Conservation (phyloP, 768 basidiomycete species). For the Dacryopinax primogenitus region DNA sequence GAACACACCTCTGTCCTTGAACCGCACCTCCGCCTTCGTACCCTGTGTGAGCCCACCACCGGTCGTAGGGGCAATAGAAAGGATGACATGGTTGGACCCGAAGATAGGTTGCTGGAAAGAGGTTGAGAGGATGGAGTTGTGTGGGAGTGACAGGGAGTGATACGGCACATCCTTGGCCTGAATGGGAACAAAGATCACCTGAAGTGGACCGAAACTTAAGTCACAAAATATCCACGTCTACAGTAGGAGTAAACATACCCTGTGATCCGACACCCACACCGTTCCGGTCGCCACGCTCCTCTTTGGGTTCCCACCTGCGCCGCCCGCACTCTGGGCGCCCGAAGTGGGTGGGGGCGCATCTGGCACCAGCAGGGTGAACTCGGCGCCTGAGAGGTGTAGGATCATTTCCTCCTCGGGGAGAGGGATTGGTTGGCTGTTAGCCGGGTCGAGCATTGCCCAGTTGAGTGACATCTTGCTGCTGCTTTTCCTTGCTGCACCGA, state of each 20-base stretch:
- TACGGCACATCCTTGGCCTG: slow-evolving; percentile 24
- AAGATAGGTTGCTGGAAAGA: slow-evolving; percentile 67
- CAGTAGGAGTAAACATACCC: slow-evolving; percentile 35
- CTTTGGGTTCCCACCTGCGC: slow-evolving; percentile 38
- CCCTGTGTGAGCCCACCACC: slow-evolving; percentile 56
- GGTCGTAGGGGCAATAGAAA: slow-evolving; percentile 53
- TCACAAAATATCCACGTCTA: background rate
- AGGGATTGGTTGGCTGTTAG: slow-evolving; percentile 45
- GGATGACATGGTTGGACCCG: slow-evolving; percentile 49
- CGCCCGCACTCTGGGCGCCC: slow-evolving; percentile 33
- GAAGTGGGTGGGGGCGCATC: slow-evolving; percentile 32
- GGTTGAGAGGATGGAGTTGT: slow-evolving; percentile 51
- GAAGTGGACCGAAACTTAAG: slow-evolving; percentile 10
- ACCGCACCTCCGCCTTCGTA: slow-evolving; percentile 52
- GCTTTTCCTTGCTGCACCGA: background rate
- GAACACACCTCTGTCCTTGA: slow-evolving; percentile 56
- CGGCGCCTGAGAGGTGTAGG: slow-evolving; percentile 45
- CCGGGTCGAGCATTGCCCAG: slow-evolving; percentile 52
- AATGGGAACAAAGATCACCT: slow-evolving; percentile 51
- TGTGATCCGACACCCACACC: slow-evolving; percentile 55
- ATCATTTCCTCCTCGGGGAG: slow-evolving; percentile 51
- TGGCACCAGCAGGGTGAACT: slow-evolving; percentile 47
- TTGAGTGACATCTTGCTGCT: slow-evolving; percentile 54
- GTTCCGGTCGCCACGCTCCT: slow-evolving; percentile 48
- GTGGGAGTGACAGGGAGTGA: slow-evolving; percentile 41